Base-by-base conservation (phyloP, 2,329 filamentous ascomycete species). In the Aspergillus novoparasiticus region DNA sequence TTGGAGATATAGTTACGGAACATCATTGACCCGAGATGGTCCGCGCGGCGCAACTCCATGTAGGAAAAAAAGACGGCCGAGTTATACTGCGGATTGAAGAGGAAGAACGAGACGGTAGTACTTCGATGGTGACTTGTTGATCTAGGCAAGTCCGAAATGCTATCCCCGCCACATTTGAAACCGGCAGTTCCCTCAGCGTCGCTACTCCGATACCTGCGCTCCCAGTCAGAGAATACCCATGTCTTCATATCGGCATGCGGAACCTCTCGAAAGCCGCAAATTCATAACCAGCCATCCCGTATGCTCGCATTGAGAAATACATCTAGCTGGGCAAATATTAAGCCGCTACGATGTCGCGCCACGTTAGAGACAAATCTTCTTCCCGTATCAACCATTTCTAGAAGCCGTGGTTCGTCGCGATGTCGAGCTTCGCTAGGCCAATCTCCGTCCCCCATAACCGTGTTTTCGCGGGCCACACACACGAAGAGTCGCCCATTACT, bases 181-280 rank as follows among this genome's bases (percentile, higher is more conserved):
- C 71, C 76, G 50, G 75, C 73, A 58, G 80, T 77, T 67, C 86
- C 86, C 55, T 88, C 86, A 59, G 74, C 78, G 61, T 78, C 78
- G 50, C 85, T 94, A 23, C 82, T 95, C 66, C 88, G 88, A 69
- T 94, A 92, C 76, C 83, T 95, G 66, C 88, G 87, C 68, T 86
- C 83, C 59, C 91, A 94, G 76, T 87, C 90, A 67, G 85, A 90
- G 69, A 82, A 82, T 60, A 73, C 85, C 53, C 81, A 79, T 66
- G 85, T 86, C 70, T 83, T 85, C 75, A 80, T 74, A 48, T 69
- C 73, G 62, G 56, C 68, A 68, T 72, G 72, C 57, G 66, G 62
- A 59, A 55, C 61, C 46, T 54, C 61, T 59, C 65, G 59, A 58
- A 67, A 62, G 28, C 55, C 46, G 53, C 64, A 61, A 58, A 61